A percentile compares a stretch with the other conserved stretches of the same genome.
Evolutionary conservation across 257 asterid genomes (phyloP).

Genomic region (Scutellaria baicalensis): DNA sequence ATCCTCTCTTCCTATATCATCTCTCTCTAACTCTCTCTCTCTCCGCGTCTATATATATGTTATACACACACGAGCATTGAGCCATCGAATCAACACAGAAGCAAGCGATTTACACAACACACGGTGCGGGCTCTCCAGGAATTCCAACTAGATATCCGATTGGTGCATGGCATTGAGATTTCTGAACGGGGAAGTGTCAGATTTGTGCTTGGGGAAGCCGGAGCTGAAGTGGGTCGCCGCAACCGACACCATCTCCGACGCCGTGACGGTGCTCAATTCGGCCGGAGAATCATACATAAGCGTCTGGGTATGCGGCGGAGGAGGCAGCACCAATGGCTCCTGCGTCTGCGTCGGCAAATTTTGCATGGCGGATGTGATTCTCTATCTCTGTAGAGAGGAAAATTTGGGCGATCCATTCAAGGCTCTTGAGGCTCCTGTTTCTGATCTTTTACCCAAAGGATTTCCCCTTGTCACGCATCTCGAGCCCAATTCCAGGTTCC

Average conservation of each 20-base stretch:
- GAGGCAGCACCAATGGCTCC: background rate
- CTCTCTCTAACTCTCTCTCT: background rate
- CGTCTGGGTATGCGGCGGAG: conserved; percentile 45
- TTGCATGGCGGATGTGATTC: conserved; percentile 52
- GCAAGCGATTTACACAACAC: background rate
- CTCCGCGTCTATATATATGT: background rate
- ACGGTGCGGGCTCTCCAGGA: background rate
- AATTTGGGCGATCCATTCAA: conserved; percentile 48
- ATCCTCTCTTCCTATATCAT: background rate
- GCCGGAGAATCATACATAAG: conserved; percentile 47
- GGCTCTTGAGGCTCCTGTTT: conserved; percentile 54
- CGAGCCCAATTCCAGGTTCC: conserved; percentile 59
- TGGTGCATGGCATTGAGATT: conserved; percentile 79
- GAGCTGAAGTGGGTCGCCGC: conserved; percentile 45
- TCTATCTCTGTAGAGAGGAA: conserved; percentile 53
- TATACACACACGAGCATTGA: background rate
- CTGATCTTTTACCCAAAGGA: conserved; percentile 37
- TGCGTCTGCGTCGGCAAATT: conserved; percentile 64
- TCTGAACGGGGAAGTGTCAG: conserved; percentile 59
- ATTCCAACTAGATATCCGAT: background rate
- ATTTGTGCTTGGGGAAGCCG: conserved; percentile 84
- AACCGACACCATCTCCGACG: conserved; percentile 39
- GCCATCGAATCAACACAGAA: background rate
- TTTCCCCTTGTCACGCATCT: conserved; percentile 48
- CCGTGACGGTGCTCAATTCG: conserved; percentile 41